These are phyloP conservation scores for Fusarium vanettenii DNA, from an alignment of 2,329 filamentous ascomycete species.

Conservation along the genomic window DNA sequence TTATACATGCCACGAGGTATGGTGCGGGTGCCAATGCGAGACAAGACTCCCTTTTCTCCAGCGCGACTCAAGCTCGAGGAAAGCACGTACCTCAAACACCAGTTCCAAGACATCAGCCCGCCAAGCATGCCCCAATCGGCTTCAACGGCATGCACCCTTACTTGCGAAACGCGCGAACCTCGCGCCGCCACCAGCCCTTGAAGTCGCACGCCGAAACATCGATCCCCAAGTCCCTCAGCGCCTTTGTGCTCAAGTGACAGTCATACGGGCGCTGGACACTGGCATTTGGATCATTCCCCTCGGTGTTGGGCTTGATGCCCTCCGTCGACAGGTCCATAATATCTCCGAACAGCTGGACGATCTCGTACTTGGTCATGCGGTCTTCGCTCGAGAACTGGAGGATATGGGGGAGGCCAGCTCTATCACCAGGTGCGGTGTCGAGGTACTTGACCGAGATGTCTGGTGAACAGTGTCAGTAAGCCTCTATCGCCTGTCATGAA, in stretches of 20 bases:
- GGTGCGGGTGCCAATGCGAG: slow-evolving; percentile 2
- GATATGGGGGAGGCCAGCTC: slow-evolving; percentile 70
- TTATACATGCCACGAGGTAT: slow-evolving; percentile 3
- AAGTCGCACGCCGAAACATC: slow-evolving; percentile 81
- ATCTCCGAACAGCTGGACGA: slow-evolving; percentile 80
- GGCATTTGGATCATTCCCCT: slow-evolving; percentile 78
- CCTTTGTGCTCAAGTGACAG: slow-evolving; percentile 84
- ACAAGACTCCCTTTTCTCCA: slow-evolving; percentile 26
- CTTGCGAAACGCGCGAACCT: slow-evolving; percentile 69
- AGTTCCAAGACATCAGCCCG: not conserved
- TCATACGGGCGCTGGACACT: slow-evolving; percentile 86
- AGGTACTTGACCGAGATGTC: slow-evolving; percentile 80
- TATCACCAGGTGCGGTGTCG: slow-evolving; percentile 55
- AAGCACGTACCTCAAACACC: slow-evolving; percentile 9
- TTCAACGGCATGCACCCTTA: slow-evolving; percentile 44
- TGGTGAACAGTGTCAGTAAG: slow-evolving; percentile 40
- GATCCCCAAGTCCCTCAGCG: slow-evolving; percentile 78
- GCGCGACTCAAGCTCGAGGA: slow-evolving; percentile 11
- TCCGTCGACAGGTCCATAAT: slow-evolving; percentile 81
- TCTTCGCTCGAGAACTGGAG: slow-evolving; percentile 92
- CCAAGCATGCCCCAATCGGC: not conserved
- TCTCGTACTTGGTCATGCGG: slow-evolving; percentile 88
- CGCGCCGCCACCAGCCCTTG: slow-evolving; percentile 80
- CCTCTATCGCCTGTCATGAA: not conserved
- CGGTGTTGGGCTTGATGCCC: slow-evolving; percentile 75